Evolutionary conservation across 2,329 filamentous ascomycete genomes (phyloP).

Genomic region (Xylaria sp.): DNA sequence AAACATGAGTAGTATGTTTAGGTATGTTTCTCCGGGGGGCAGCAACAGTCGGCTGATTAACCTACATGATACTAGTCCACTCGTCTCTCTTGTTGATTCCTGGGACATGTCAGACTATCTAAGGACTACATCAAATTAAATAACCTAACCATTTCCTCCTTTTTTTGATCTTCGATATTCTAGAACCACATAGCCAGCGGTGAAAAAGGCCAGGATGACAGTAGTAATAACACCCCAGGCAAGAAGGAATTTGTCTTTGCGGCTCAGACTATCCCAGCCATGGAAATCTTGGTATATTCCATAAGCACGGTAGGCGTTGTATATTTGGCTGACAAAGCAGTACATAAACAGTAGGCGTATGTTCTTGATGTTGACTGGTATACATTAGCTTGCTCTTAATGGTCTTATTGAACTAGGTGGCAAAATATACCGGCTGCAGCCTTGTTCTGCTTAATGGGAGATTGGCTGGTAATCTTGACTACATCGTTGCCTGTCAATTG

Average conservation of each 20-base stretch:
- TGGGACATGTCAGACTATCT: no score
- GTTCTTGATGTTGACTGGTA: background rate
- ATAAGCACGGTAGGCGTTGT: background rate
- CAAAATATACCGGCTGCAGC: background rate
- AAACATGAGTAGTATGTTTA: no score
- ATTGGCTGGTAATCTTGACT: background rate
- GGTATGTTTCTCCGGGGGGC: no score
- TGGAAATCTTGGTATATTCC: slow-evolving; percentile 5
- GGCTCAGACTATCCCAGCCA: background rate
- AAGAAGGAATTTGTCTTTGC: background rate
- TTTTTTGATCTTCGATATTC: background rate
- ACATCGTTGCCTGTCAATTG: background rate
- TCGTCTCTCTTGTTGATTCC: no score
- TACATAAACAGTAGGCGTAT: background rate
- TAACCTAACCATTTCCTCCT: background rate
- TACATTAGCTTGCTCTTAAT: background rate
- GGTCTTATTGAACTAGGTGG: background rate
- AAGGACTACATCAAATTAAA: background rate
- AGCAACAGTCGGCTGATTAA: no score
- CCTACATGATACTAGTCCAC: no score
- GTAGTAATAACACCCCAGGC: background rate
- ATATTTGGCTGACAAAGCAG: background rate
- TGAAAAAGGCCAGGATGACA: background rate
- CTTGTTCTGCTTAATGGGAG: background rate
- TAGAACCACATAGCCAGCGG: background rate